Percentiles rank a stretch among this genome's conserved stretches.
phyloP scores from a whole-genome alignment of 768 basidiomycete species.

The Suillus americanus region DNA sequence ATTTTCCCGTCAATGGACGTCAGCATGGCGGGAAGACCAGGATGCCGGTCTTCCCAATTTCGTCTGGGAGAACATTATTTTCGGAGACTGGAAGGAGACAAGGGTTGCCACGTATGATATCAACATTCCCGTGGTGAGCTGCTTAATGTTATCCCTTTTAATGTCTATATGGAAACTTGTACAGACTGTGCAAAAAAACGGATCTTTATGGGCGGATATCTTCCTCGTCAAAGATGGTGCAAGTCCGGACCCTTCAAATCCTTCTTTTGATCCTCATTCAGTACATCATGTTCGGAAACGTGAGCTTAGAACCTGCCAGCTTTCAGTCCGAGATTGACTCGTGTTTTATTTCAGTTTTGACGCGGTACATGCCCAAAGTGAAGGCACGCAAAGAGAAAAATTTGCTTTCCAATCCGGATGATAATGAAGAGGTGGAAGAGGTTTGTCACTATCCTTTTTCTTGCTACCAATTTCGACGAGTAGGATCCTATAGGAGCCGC shows the following conservation, averaged over 20 bases:
- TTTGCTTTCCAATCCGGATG: conserved; percentile 52
- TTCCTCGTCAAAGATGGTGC: conserved; percentile 68
- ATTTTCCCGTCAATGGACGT: conserved; percentile 55
- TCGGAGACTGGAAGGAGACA: conserved; percentile 71
- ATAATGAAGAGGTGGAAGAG: conserved; percentile 48
- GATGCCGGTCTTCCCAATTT: conserved; percentile 62
- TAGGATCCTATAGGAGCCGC: conserved; percentile 20
- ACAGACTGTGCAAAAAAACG: conserved; percentile 77
- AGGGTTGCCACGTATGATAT: conserved; percentile 57
- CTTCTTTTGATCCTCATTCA: conserved; percentile 50
- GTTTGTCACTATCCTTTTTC: conserved; percentile 31
- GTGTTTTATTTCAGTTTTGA: conserved; percentile 64
- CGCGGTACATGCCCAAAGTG: conserved; percentile 73
- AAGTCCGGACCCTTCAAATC: conserved; percentile 60
- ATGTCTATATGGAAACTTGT: conserved; percentile 4
- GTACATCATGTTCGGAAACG: conserved; percentile 77
- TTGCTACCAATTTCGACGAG: conserved; percentile 9
- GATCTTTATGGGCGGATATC: conserved; percentile 81
- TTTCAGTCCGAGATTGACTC: conserved; percentile 7
- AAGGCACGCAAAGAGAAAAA: conserved; percentile 84
- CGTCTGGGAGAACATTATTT: conserved; percentile 76
- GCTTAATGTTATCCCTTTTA: neutral
- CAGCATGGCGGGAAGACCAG: conserved; percentile 45
- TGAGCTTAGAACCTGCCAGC: conserved; percentile 34
- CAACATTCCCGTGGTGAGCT: conserved; percentile 64